Evolutionary conservation across 1,139 yeast genomes (phyloP), one percentile per base, ranked within the genome.

Genomic region (Protomyces arabidopsidicola): DNA sequence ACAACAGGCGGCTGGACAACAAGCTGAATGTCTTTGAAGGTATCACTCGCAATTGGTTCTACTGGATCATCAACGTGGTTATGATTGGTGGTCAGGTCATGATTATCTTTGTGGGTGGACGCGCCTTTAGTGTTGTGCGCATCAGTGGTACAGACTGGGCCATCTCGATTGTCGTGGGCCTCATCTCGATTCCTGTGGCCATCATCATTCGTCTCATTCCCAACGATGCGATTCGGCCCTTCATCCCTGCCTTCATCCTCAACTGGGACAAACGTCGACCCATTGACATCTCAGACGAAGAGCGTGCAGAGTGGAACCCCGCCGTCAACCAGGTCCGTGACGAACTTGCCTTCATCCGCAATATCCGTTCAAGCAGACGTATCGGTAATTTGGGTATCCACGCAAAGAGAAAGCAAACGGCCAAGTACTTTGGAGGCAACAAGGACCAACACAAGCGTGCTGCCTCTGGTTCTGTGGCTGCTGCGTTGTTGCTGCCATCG

Each of bases 51-150:
- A 93, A 93, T 74, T 84, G 84, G 80, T 90, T 88, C 75, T 93
- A 93, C 75, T 76, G 91, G 63, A 77, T 74, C 5, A 90, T 93
- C 70, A 84, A 88, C 14, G 69, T 75, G 2, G 79, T 93, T 60
- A 91, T 95, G 75, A 91, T 86, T 51, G 91, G 87, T 12, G 83
- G 85, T 74, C 98, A 95, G 76, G 78, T 91, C 6, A 75, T 93
- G 66, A 91, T 95, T 71, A 91, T 95, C 98, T 88, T 85, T 76
- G 93, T 90, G 68, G 99, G 99, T 63, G 98, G 98, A 65, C 89
- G 95, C 56, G 97, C 98, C 0, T 95, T 95, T 75, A 84, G 90
- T 20, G 81, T 91, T 69, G 84, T 83, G 2, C 81, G 86, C 68
- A 95, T 88, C 75, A 85, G 95, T 0, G 87, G 88, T 4, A 84